Conservation (phyloP, 2,329 filamentous ascomycete genomes). For the Ophiostoma ulmi region DNA sequence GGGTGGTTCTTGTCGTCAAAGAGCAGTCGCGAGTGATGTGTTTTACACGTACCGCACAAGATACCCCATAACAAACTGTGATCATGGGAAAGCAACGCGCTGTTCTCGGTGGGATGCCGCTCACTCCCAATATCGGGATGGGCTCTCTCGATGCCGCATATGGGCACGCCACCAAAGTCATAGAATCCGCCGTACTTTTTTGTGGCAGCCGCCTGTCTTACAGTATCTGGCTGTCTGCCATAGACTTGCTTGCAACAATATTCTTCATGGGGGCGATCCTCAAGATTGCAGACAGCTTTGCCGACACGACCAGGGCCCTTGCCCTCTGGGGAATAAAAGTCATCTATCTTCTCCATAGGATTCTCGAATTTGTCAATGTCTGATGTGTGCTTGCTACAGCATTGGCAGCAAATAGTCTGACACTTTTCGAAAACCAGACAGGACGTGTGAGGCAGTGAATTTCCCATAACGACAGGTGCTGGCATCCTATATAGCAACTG, state of each 20-base stretch:
- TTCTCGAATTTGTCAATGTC: neutral
- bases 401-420: neutral
- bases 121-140: neutral
- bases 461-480: neutral
- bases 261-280: too few species aligned
- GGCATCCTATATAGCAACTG: too few species aligned
- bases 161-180: too few species aligned
- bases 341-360: neutral
- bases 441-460: neutral
- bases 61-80: neutral
- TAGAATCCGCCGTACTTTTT: too few species aligned
- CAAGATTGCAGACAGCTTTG: too few species aligned
- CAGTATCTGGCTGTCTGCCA: too few species aligned
- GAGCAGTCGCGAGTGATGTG: neutral
- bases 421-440: neutral
- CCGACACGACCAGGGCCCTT: neutral
- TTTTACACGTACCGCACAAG: neutral
- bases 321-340: neutral
- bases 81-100: neutral
- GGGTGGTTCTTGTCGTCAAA: neutral
- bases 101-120: neutral
- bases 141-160: neutral
- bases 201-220: too few species aligned
- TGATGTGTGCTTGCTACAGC: neutral
- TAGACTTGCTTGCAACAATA: too few species aligned